phyloP scores from a whole-genome alignment of 2,329 filamentous ascomycete genomes.

The Pseudogymnoascus verrucosus region DNA sequence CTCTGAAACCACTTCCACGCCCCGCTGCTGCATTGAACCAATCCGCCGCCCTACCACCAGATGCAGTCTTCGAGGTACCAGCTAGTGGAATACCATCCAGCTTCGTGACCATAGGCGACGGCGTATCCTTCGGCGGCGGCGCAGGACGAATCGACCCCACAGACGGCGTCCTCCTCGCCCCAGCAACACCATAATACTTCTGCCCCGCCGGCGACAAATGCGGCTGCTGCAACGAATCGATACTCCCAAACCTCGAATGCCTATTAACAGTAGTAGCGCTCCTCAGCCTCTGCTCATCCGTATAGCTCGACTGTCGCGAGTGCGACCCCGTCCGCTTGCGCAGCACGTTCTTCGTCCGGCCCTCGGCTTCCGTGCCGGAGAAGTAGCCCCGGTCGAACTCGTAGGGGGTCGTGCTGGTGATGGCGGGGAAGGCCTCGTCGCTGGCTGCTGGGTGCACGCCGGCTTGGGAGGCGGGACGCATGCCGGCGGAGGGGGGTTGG shows the following conservation, averaged over 20 bases:
- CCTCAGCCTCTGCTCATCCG: conserved; percentile 63
- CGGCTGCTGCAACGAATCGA: conserved; percentile 62
- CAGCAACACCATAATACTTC: conserved; percentile 55
- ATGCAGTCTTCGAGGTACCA: conserved; percentile 36
- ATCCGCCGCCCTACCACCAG: conserved; percentile 39
- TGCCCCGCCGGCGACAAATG: conserved; percentile 55
- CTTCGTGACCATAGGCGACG: conserved; percentile 52
- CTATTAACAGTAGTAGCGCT: conserved; percentile 58
- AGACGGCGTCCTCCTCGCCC: conserved; percentile 31
- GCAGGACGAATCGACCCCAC: conserved; percentile 48
- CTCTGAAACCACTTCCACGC: conserved; percentile 63
- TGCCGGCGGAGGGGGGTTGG: conserved; percentile 19
- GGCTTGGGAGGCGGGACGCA: conserved; percentile 21
- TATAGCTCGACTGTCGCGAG: conserved; percentile 66
- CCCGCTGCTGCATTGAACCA: conserved; percentile 44
- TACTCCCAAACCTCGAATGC: conserved; percentile 72
- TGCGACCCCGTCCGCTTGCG: conserved; percentile 61
- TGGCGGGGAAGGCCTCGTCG: conserved; percentile 19
- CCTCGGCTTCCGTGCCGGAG: conserved; percentile 78
- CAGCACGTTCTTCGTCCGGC: conserved; percentile 66
- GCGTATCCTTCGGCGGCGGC: conserved; percentile 48
- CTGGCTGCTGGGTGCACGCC: conserved; percentile 19
- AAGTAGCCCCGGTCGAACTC: conserved; percentile 88
- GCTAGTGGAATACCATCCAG: conserved; percentile 36
- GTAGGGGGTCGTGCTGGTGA: conserved; percentile 17